Evolutionary conservation across 139 green algal species (phyloP), one percentile per base, ranked within the genome.

Genomic region (Chlamydomonas asymmetrica): DNA sequence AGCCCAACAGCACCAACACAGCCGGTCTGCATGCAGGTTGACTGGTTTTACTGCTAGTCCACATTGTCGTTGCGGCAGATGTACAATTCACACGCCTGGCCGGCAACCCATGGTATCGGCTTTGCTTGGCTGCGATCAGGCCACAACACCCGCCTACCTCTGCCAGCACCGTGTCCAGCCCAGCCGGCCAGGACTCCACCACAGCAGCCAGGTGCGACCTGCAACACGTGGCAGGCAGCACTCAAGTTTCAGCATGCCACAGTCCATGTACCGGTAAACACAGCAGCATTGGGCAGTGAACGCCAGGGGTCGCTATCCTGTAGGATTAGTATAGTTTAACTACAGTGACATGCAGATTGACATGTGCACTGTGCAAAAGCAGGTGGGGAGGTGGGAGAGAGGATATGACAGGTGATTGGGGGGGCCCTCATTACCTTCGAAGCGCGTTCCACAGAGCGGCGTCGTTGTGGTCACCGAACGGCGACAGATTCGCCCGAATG

Each of bases 401-500:
- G 48, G 16, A 18, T 27, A 56, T 56, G 48, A 56, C 16, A 56
- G 48, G 16, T 56, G 48, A 13, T 7, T 76, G 29, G 22, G 69
- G n/a, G n/a, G 48, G n/a, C 78, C 66, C 71, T 76, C n/a, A n/a
- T 84, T 31, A 78, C 63, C 68, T 81, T 27, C 74, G 57, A 43
- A 95, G 82, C 25, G 84, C 87, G 5, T 45, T 39, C 90, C 90
- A 93, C 23, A 95, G 77, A 27, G 87, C 85, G 8, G 76, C 81
- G 64, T 95, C 91, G 29, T 13, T 76, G 70, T 94, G 80, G 10
- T 82, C 63, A 20, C 85, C 85, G 82, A 97, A 97, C 10, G 94
- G 94, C 45, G 94, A 90, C 41, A 98, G 73, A 76, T 98, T 98
- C 61, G 40, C 76, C 16, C 94, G 83, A 40, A 98, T 82, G 35